phyloP scores from a whole-genome alignment of 805 yeast species.

The Spathaspora arborariae region DNA sequence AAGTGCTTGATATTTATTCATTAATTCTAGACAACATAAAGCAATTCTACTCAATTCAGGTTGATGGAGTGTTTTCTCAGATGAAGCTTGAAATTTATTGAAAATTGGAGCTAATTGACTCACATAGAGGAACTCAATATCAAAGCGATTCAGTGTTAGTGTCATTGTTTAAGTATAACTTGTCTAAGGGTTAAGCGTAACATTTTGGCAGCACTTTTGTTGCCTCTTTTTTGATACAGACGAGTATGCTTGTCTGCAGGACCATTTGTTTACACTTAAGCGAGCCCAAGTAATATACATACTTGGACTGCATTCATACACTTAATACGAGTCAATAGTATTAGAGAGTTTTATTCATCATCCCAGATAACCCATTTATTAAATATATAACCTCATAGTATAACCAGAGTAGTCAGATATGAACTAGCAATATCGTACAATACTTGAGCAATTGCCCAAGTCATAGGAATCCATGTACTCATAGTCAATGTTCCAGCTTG shows the following conservation, averaged over 20 bases:
- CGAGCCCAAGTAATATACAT: too few relatives aligned
- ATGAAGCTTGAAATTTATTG: slow-evolving; percentile 2
- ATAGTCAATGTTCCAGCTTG: slow-evolving; percentile 76
- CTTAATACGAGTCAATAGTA: neutral
- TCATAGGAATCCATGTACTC: slow-evolving; percentile 94
- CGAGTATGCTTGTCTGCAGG: neutral
- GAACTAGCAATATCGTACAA: slow-evolving; percentile 64
- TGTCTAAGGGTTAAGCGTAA: neutral
- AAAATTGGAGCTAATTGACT: slow-evolving; percentile 10
- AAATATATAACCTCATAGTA: slow-evolving; percentile 11
- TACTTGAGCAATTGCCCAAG: slow-evolving; percentile 69
- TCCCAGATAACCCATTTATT: too few relatives aligned
- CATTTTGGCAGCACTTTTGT: neutral
- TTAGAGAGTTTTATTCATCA: neutral
- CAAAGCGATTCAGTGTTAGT: neutral
- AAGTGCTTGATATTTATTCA: slow-evolving; percentile 21
- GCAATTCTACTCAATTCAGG: slow-evolving; percentile 1
- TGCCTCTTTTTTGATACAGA: neutral
- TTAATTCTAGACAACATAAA: slow-evolving; percentile 11
- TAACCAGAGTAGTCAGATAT: slow-evolving; percentile 47
- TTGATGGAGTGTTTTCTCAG: neutral
- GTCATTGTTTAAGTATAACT: neutral
- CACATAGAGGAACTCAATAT: slow-evolving; percentile 10
- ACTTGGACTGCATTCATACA: neutral
- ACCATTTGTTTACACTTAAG: neutral